Evolutionary conservation across 495 filamentous ascomycete genomes (phyloP), one percentile per base, ranked within the genome.

Genomic region (Penicillium fimorum): DNA sequence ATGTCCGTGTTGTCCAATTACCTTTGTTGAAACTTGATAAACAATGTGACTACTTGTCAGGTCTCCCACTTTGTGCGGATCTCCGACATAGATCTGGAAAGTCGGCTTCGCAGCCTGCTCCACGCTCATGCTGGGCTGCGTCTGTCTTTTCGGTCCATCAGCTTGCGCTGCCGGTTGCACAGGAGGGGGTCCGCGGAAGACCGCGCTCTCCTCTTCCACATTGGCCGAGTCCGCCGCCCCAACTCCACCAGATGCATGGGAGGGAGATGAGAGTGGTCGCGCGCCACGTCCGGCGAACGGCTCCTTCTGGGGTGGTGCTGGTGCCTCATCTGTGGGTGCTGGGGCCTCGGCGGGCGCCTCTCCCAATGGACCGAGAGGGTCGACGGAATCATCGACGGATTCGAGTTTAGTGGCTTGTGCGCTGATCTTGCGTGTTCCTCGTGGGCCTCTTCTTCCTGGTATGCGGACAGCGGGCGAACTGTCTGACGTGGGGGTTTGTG

Each of bases 41-140:
- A 96, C 95, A 63, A 94, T 98, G 73, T 98, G 94, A 58, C 92
- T 96, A 65, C 89, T 96, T 12, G 95, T 96, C 66, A 97, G 73
- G 73, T 97, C 94, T 42, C 94, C 95, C 53, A 98, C 92, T 71
- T 97, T 98, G 70, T 96, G 91, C 38, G 95, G 95, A 77, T 98
- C 94, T 42, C 94, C 94, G 12, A 98, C 94, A 2, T 79, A 83
- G 58, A 98, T 96, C n/a, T 90, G 79, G 70, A 97, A 97, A 27
- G 79, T 87, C 12, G 94, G 95, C 61, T 94, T 90, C 38, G 91
- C 86, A 47, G 94, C 92, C 73, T 92, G 89, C 68, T 96, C 90
- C 42, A 97, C 75, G 63, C 86, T 92, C 56, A 96, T 81, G 67
- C 90, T 94, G 29, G 91, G 89, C 59, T 90, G 88, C 27, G 82